Percentiles rank a stretch among this genome's conserved stretches.
phyloP scores from a whole-genome alignment of 2,329 filamentous ascomycete genomes.

The Pseudogymnoascus sp. region DNA sequence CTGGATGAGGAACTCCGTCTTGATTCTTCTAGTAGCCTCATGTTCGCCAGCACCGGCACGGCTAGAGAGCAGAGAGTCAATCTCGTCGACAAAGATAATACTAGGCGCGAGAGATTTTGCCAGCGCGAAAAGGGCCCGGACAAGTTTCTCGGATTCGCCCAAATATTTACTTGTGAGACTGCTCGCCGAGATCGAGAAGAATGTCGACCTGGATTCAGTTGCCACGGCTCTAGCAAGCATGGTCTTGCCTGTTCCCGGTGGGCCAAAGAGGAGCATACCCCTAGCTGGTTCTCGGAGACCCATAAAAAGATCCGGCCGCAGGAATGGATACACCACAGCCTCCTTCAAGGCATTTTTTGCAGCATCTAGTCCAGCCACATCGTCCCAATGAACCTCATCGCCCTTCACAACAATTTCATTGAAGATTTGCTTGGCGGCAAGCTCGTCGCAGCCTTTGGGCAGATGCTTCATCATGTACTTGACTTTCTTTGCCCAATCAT shows the following conservation, averaged over 20 bases:
- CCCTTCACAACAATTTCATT: conserved; percentile 94
- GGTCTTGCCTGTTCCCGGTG: conserved; percentile 96
- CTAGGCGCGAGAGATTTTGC: conserved; percentile 84
- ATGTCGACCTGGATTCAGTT: conserved; percentile 88
- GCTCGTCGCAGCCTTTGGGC: conserved; percentile 72
- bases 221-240: conserved; percentile 94
- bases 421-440: conserved; percentile 81
- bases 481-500: conserved; percentile 55
- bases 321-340: conserved; percentile 92
- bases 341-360: conserved; percentile 92
- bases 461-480: conserved; percentile 65
- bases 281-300: conserved; percentile 87
- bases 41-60: conserved; percentile 79
- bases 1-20: conserved; percentile 95
- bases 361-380: conserved; percentile 82
- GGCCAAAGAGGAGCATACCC: conserved; percentile 93
- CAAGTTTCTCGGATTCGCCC: conserved; percentile 93
- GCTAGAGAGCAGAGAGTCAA: conserved; percentile 84
- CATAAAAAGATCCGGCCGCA: conserved; percentile 92
- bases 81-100: conserved; percentile 98
- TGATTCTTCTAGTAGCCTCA: conserved; percentile 87
- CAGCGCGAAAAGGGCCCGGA: conserved; percentile 83
- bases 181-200: conserved; percentile 94
- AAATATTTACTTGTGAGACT: conserved; percentile 93
- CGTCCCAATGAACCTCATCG: conserved; percentile 89